These are phyloP conservation scores for Globisporangium cylindrosporum DNA, from an alignment of 352 stramenopile genomes.

Conservation along the genomic window DNA sequence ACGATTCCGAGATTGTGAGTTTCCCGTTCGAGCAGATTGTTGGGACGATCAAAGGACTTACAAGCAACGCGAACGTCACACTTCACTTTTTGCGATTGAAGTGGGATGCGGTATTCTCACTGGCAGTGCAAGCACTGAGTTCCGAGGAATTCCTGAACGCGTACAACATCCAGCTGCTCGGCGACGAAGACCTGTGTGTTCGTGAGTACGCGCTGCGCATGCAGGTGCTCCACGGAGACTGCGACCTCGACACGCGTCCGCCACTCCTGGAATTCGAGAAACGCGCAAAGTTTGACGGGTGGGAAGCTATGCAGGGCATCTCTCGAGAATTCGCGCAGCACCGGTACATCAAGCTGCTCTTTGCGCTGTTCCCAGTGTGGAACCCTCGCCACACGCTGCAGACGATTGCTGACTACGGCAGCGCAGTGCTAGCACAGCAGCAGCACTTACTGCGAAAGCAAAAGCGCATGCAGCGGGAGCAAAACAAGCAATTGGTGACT, in stretches of 20 bases:
- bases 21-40: conserved; percentile 75
- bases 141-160: conserved; percentile 44
- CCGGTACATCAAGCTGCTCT: conserved; percentile 79
- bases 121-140: conserved; percentile 50
- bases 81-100: conserved; percentile 61
- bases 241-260: conserved; percentile 44
- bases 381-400: conserved; percentile 55
- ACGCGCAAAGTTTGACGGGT: conserved; percentile 75
- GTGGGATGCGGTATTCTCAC: conserved; percentile 51
- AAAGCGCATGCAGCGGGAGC: conserved; percentile 15
- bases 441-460: conserved; percentile 21
- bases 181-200: conserved; percentile 67
- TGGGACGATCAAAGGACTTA: conserved; percentile 51
- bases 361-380: conserved; percentile 70
- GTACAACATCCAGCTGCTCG: conserved; percentile 42
- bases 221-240: conserved; percentile 74
- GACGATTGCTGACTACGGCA: conserved; percentile 40
- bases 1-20: conserved; percentile 46
- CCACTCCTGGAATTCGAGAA: conserved; percentile 68
- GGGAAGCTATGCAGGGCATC: conserved; percentile 60
- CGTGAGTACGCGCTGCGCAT: conserved; percentile 79
- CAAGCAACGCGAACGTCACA: conserved; percentile 34
- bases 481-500: conserved; percentile 27
- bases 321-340: conserved; percentile 40
- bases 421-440: conserved; percentile 25